These are phyloP conservation scores for Nepenthes alata DNA, from an alignment of 179 eudicot genomes.

Conservation along the genomic window DNA sequence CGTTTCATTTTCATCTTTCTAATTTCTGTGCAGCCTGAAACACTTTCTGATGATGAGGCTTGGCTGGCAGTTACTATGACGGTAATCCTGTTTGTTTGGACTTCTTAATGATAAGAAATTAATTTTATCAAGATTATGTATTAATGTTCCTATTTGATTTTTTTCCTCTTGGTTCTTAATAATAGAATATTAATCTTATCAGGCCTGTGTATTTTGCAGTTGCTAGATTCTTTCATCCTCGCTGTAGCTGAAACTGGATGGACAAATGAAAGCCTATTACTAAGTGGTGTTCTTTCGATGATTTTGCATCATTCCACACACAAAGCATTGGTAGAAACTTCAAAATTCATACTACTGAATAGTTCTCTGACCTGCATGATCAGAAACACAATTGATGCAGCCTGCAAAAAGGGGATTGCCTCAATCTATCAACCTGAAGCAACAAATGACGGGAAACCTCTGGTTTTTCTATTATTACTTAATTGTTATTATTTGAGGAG, in stretches of 20 bases:
- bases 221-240: constrained; percentile 44
- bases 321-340: constrained; percentile 45
- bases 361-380: constrained; percentile 39
- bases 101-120: not conserved
- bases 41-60: constrained; percentile 43
- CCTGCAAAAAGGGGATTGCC: constrained; percentile 50
- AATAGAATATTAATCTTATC: not conserved
- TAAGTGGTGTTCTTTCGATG: constrained; percentile 52
- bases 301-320: constrained; percentile 67
- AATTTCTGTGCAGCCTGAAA: constrained; percentile 37
- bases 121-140: not conserved
- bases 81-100: constrained; percentile 25
- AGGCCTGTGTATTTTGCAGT: constrained; percentile 22
- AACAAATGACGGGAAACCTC: constrained; percentile 41
- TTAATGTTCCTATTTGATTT: not conserved
- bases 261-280: constrained; percentile 46
- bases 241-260: constrained; percentile 32
- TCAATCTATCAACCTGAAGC: constrained; percentile 44
- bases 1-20: constrained; percentile 52
- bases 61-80: constrained; percentile 60
- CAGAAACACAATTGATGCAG: constrained; percentile 30
- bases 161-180: not conserved
- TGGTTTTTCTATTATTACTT: constrained; percentile 45
- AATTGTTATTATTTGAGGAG: constrained; percentile 55
- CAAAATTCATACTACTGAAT: constrained; percentile 57